Conservation (phyloP, 106 monocot genomes). For the Vanilla planifolia region DNA sequence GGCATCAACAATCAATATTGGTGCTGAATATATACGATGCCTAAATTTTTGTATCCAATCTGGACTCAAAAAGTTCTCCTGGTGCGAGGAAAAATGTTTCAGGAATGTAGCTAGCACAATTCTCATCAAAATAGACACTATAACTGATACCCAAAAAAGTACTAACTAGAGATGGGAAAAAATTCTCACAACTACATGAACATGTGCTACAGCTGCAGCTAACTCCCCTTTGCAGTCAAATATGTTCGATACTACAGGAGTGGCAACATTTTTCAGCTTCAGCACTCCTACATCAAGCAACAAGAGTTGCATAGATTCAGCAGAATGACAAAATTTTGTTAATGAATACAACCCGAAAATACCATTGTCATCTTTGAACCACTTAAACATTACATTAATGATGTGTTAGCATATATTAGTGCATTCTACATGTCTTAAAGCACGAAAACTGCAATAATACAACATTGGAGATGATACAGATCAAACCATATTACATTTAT, state of each 20-base stretch:
- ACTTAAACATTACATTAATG: too few relatives aligned
- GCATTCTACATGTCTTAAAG: too few relatives aligned
- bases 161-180: neutral
- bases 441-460: too few relatives aligned
- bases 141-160: neutral
- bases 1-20: slow-evolving; percentile 77
- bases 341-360: too few relatives aligned
- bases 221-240: slow-evolving; percentile 67
- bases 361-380: too few relatives aligned
- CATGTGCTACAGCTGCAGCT: slow-evolving; percentile 65
- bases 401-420: too few relatives aligned
- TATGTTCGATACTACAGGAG: slow-evolving; percentile 64
- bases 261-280: slow-evolving; percentile 21
- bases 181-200: slow-evolving; percentile 67
- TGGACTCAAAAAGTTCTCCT: slow-evolving; percentile 68
- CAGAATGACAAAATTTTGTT: too few relatives aligned
- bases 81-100: slow-evolving; percentile 1
- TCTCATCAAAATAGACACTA: neutral
- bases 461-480: too few relatives aligned
- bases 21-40: slow-evolving; percentile 42
- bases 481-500: too few relatives aligned
- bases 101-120: neutral
- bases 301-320: too few relatives aligned
- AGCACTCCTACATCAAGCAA: slow-evolving; percentile 45
- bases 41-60: slow-evolving; percentile 50